These are phyloP conservation scores for Malbranchea zuffiana DNA, from an alignment of 2,329 filamentous ascomycete genomes.

Conservation along the genomic window DNA sequence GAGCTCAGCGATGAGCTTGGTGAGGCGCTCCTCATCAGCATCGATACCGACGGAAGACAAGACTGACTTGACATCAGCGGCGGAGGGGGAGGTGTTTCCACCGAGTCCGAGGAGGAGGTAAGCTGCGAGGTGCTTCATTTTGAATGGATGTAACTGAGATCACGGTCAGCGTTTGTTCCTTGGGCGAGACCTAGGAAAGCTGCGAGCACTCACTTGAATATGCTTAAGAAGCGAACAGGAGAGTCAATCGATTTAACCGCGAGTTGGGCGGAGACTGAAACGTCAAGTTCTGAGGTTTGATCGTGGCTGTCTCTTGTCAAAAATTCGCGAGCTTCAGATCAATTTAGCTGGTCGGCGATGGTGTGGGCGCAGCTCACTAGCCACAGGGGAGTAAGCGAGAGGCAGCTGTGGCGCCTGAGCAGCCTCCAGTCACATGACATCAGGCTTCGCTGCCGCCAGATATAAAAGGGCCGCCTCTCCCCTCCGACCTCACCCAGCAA, in stretches of 20 bases:
- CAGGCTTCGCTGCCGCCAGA: constrained; percentile 2
- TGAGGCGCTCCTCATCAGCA: constrained; percentile 75
- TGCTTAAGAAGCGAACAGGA: constrained; percentile 36
- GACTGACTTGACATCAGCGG: constrained; percentile 74
- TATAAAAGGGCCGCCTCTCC: constrained; percentile 8
- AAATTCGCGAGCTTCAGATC: background rate
- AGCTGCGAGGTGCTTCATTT: constrained; percentile 99
- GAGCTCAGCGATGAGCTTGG: constrained; percentile 72
- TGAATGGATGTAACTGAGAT: constrained; percentile 34
- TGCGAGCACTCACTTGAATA: constrained; percentile 7
- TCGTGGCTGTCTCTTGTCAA: constrained; percentile 7
- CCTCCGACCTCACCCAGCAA: background rate
- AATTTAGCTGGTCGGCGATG: background rate
- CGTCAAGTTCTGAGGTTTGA: constrained; percentile 61
- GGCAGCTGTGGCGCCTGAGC: constrained; percentile 20
- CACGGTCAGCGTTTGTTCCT: constrained; percentile 8
- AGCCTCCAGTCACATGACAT: constrained; percentile 2
- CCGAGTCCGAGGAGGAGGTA: constrained; percentile 94
- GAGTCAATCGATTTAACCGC: constrained; percentile 99
- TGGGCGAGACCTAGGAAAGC: background rate
- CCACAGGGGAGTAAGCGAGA: constrained; percentile 26
- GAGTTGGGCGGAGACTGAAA: constrained; percentile 96
- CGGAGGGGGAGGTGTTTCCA: constrained; percentile 82
- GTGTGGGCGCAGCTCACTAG: constrained; percentile 6
- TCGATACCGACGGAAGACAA: constrained; percentile 92